Conservation (phyloP, 805 yeast genomes). For the Myxozyma lipomycoides region DNA sequence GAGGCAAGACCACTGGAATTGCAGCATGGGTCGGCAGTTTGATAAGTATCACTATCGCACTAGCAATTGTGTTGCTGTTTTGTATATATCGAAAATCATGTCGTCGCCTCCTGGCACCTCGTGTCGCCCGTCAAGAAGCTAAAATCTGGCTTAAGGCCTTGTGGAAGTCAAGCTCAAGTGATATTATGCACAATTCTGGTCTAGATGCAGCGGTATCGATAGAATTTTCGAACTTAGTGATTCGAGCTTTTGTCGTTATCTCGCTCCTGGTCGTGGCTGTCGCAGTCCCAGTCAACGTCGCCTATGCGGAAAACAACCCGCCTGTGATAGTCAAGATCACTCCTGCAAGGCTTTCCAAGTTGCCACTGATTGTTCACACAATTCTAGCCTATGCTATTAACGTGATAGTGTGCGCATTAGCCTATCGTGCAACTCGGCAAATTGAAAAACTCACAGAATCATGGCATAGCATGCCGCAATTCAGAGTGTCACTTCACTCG, state of each 20-base stretch:
- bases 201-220: conserved; percentile 39
- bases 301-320: conserved; percentile 31
- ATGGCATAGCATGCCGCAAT: conserved; percentile 28
- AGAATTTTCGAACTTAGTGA: conserved; percentile 35
- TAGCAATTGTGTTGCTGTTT: conserved; percentile 31
- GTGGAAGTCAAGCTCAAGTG: conserved; percentile 28
- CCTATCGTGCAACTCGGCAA: conserved; percentile 33
- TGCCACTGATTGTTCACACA: conserved; percentile 37
- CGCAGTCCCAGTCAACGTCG: conserved; percentile 40
- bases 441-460: conserved; percentile 32
- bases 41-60: conserved; percentile 37
- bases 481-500: conserved; percentile 30
- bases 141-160: conserved; percentile 32
- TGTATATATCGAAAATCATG: conserved; percentile 35
- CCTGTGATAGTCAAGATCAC: conserved; percentile 36
- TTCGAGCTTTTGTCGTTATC: conserved; percentile 34
- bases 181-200: conserved; percentile 34
- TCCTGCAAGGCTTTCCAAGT: conserved; percentile 36
- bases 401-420: conserved; percentile 30
- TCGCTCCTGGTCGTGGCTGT: conserved; percentile 36
- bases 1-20: conserved; percentile 31
- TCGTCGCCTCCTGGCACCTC: conserved; percentile 37
- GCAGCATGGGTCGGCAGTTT: conserved; percentile 40
- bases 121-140: conserved; percentile 14
- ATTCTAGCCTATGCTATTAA: conserved; percentile 36